These are phyloP conservation scores for Bruguiera parviflora DNA, from an alignment of 345 rosid genomes.

Conservation along the genomic window DNA sequence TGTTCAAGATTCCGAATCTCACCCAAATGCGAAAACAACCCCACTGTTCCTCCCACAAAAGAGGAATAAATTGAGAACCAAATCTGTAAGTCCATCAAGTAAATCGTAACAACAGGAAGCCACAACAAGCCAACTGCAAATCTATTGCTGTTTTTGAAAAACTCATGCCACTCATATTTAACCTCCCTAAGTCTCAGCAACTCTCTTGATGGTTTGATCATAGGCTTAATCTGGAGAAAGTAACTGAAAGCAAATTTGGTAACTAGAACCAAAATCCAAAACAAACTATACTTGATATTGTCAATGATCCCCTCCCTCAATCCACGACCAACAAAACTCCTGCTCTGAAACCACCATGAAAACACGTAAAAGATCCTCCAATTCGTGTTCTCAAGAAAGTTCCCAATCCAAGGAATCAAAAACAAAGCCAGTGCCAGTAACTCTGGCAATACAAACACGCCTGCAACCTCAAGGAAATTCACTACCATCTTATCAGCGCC, in stretches of 20 bases:
- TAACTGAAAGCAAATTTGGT: constrained; percentile 83
- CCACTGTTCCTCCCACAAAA: constrained; percentile 78
- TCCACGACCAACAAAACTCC: constrained; percentile 75
- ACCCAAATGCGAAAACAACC: constrained; percentile 86
- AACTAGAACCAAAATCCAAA: constrained; percentile 77
- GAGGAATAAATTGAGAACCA: constrained; percentile 93
- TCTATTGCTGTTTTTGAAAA: constrained; percentile 55
- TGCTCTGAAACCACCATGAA: constrained; percentile 84
- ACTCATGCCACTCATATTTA: constrained; percentile 68
- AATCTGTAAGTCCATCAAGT: constrained; percentile 91
- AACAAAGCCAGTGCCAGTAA: constrained; percentile 70
- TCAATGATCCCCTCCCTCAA: constrained; percentile 77
- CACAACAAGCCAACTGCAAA: constrained; percentile 75
- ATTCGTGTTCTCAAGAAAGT: constrained; percentile 79
- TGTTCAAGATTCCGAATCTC: constrained; percentile 91
- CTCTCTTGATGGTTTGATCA: constrained; percentile 66
- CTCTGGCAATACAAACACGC: constrained; percentile 66
- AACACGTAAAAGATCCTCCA: constrained; percentile 63
- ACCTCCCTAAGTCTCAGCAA: constrained; percentile 44
- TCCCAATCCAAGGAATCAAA: constrained; percentile 84
- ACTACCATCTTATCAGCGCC: constrained; percentile 43
- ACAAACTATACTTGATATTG: constrained; percentile 68
- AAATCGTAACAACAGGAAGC: constrained; percentile 79
- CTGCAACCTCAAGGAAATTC: constrained; percentile 61
- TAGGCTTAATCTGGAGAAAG: constrained; percentile 83